Evolutionary conservation across 2,329 filamentous ascomycete genomes (phyloP).

Genomic region (Epichloe brachyelytri): DNA sequence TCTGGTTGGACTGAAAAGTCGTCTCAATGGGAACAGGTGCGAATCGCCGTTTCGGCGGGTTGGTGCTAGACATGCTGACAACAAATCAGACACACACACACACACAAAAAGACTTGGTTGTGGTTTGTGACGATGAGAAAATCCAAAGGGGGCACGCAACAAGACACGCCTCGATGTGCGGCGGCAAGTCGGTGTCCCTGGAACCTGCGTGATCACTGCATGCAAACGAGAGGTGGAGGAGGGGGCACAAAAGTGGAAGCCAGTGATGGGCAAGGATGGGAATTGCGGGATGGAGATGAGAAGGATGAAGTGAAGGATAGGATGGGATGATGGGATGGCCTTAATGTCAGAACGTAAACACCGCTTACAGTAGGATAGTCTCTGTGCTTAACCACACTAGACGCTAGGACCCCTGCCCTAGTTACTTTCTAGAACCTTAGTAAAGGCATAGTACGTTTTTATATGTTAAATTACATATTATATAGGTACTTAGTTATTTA

Average conservation of each 20-base stretch:
- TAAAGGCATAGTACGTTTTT: too few species aligned
- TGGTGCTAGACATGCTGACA: slow-evolving; percentile 24
- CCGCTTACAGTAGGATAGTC: too few species aligned
- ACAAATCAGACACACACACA: too few species aligned
- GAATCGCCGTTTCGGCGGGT: slow-evolving; percentile 44
- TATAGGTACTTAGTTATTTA: too few species aligned
- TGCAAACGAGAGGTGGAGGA: not conserved
- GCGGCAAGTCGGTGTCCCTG: slow-evolving; percentile 1
- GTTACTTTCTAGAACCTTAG: too few species aligned
- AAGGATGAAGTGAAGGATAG: too few species aligned
- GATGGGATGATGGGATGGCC: not conserved
- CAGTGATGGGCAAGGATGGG: not conserved
- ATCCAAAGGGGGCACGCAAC: not conserved
- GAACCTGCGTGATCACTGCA: not conserved
- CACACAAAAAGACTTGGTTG: not conserved
- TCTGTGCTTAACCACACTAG: too few species aligned
- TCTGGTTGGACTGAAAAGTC: slow-evolving; percentile 46
- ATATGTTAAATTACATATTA: too few species aligned
- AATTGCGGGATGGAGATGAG: not conserved
- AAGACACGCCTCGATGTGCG: slow-evolving; percentile 1
- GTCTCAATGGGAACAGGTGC: slow-evolving; percentile 61
- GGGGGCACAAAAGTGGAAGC: not conserved
- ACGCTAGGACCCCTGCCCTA: too few species aligned
- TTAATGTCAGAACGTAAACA: too few species aligned
- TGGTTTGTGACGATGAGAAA: not conserved